Evolutionary conservation across 768 basidiomycete genomes (phyloP), one percentile per base, ranked within the genome.

Genomic region (Mycena belliarum): DNA sequence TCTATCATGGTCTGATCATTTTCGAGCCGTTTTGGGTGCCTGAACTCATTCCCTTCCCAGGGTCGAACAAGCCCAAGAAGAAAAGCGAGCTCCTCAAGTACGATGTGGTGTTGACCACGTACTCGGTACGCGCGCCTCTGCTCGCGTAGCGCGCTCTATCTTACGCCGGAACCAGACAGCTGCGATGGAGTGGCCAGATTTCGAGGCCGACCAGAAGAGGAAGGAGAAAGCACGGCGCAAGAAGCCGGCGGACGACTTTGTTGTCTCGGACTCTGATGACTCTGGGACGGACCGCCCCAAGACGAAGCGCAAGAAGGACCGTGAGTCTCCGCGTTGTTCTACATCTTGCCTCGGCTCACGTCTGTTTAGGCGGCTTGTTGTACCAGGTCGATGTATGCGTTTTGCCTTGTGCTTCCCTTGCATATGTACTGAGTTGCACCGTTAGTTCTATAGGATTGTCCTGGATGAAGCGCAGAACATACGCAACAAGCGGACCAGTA

Each of bases 21-120:
- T n/a, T n/a, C n/a, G 48, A 15, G 48, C 7, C 64, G 64, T 20
- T 4, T 21, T 35, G 6, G 20, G 20, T 20, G 33, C 33, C 12
- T 15, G 33, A 35, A 35, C 33, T 40, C 38, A 40, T n/a, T 28
- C 26, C 65, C 20, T 47, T 52, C 61, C 25, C 40, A 84, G 81
- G 82, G 1, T 55, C 75, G 1, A 75, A 75, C 15, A 83, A 81
- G 59, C 74, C 76, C 18, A 81, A 73, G 63, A 77, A 67, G 33
- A 73, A 71, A 49, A 71, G 76, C 9, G 77, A 83, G n/a, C 62
- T 92, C 3, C 64, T 79, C 55, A 70, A 79, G 42, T 81, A 83
- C 65, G 86, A 90, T 63, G 75, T 88, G 5, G 81, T 90, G 10
- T 61, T 89, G 33, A 88, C 88, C 1, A 82, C 81, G 1, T 82